These are phyloP conservation scores for Calonectria fujianensis DNA, from an alignment of 2,329 filamentous ascomycete species.

Conservation along the genomic window DNA sequence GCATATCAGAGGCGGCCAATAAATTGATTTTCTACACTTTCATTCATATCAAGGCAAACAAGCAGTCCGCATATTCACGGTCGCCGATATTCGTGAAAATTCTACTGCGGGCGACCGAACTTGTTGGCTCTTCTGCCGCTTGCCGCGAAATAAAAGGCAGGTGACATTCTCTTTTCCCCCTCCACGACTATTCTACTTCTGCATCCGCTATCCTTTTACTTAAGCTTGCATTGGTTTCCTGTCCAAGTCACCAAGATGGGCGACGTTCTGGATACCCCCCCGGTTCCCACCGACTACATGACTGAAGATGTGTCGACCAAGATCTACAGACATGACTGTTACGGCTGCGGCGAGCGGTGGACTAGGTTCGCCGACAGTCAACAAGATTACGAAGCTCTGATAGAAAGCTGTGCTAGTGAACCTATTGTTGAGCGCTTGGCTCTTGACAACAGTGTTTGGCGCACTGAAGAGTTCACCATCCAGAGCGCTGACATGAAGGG, in stretches of 20 bases:
- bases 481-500: constrained; percentile 33
- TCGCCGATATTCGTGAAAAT: background rate
- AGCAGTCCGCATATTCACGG: background rate
- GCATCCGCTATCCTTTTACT: background rate
- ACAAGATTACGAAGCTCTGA: background rate
- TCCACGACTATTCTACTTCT: background rate
- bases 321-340: constrained; percentile 32
- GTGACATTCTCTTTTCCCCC: background rate
- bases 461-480: constrained; percentile 37
- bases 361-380: constrained; percentile 16
- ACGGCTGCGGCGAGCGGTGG: constrained; percentile 19
- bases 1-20: background rate
- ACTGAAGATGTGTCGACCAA: constrained; percentile 6
- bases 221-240: background rate
- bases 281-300: background rate
- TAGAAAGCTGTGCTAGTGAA: background rate
- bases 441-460: constrained; percentile 19
- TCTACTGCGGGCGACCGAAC: background rate
- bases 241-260: background rate
- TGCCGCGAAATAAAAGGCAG: background rate
- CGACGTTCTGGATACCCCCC: background rate
- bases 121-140: background rate
- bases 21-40: background rate
- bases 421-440: constrained; percentile 36
- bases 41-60: background rate